Conservation (phyloP, 768 basidiomycete genomes). For the Leccinum uliginosum region DNA sequence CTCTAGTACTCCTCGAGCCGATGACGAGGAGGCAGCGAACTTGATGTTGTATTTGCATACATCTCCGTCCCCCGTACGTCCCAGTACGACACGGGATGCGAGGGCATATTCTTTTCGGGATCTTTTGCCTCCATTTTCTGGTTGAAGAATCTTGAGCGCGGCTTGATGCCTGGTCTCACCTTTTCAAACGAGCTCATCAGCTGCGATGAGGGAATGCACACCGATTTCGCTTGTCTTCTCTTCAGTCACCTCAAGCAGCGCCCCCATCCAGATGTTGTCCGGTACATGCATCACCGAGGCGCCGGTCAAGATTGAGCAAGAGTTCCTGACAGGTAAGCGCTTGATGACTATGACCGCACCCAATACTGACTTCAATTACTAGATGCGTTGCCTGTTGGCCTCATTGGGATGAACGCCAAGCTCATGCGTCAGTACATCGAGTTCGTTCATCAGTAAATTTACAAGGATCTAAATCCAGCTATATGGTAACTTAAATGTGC, state of each 20-base stretch:
- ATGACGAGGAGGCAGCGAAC: constrained; percentile 78
- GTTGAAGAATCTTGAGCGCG: constrained; percentile 96
- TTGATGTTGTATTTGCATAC: constrained; percentile 82
- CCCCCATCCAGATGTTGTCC: not conserved
- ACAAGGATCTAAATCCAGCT: no score
- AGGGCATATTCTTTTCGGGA: constrained; percentile 86
- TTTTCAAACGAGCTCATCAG: constrained; percentile 97
- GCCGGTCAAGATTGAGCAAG: constrained; percentile 80
- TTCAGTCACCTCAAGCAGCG: not conserved
- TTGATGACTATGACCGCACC: accelerated
- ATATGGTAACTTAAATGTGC: no score
- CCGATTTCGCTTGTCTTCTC: not conserved
- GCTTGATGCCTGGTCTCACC: constrained; percentile 92
- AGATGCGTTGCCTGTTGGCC: constrained; percentile 78
- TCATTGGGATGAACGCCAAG: constrained; percentile 89
- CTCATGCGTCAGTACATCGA: constrained; percentile 90
- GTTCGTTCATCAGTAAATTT: no score
- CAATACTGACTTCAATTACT: not conserved
- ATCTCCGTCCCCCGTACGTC: constrained; percentile 75
- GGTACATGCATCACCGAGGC: constrained; percentile 37
- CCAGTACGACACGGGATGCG: constrained; percentile 41
- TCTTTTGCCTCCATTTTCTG: constrained; percentile 94
- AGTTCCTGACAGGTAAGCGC: constrained; percentile 69
- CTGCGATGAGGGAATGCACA: constrained; percentile 58
- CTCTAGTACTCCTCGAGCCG: constrained; percentile 62